These are phyloP conservation scores for Naganishia sp. DNA, from an alignment of 1,284 basidiomycete genomes.

Conservation along the genomic window DNA sequence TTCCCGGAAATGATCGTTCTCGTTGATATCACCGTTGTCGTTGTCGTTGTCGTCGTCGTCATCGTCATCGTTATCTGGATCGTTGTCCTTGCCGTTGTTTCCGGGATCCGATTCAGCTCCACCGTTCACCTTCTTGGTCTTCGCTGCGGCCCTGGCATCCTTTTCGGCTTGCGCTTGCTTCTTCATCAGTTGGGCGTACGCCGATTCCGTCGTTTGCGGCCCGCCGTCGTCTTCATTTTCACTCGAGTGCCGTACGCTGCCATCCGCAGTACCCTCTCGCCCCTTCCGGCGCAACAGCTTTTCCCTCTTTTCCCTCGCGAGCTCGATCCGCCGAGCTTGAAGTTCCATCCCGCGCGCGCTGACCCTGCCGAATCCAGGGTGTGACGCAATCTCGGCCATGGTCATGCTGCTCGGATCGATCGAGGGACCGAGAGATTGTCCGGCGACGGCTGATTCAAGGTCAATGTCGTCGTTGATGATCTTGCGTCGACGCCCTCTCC, in stretches of 20 bases:
- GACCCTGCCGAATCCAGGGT: constrained; percentile 28
- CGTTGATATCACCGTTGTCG: constrained; percentile 2
- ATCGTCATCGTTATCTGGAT: constrained; percentile 5
- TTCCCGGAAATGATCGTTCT: constrained; percentile 11
- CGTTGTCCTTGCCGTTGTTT: constrained; percentile 11
- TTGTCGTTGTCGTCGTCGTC: not conserved
- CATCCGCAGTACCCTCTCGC: constrained; percentile 10
- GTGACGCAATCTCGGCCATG: constrained; percentile 30
- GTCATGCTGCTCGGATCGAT: constrained; percentile 29
- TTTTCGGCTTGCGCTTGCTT: constrained; percentile 19
- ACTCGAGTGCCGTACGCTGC: constrained; percentile 2
- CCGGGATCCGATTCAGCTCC: constrained; percentile 6
- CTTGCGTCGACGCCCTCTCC: constrained; percentile 16
- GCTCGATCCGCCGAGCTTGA: constrained; percentile 23
- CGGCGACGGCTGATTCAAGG: constrained; percentile 16
- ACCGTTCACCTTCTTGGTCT: not conserved
- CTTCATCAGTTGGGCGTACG: constrained; percentile 8
- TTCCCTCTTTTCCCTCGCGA: constrained; percentile 26
- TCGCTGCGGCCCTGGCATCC: constrained; percentile 5
- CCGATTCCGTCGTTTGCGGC: constrained; percentile 7
- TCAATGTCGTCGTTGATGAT: constrained; percentile 27
- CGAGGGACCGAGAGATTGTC: constrained; percentile 28
- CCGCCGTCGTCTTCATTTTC: not conserved
- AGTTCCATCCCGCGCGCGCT: constrained; percentile 28
- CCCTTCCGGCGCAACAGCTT: constrained; percentile 20